Conservation (phyloP, 441 rosid genomes). For the Adansonia gregorii region DNA sequence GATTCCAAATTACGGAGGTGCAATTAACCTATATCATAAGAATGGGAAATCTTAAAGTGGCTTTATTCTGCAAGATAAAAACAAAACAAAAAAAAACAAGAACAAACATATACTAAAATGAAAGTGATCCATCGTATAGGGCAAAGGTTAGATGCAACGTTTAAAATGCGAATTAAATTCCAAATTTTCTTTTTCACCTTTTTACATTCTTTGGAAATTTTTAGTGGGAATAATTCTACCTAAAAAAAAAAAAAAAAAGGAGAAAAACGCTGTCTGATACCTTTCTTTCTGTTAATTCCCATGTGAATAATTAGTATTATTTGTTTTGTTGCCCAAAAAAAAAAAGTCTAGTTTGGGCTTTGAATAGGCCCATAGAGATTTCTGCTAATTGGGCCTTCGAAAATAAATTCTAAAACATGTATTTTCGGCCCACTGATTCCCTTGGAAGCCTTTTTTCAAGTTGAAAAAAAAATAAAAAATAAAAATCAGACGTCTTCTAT, state of each 20-base stretch:
- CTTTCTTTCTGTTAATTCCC: neutral
- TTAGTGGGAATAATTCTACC: too few relatives aligned
- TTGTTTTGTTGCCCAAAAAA: too few relatives aligned
- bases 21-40: neutral
- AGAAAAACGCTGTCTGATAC: too few relatives aligned
- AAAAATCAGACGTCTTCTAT: neutral
- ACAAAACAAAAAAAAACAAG: too few relatives aligned
- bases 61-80: neutral
- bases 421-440: neutral
- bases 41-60: neutral
- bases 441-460: neutral
- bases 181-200: neutral
- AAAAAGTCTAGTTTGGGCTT: neutral
- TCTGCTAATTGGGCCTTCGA: neutral
- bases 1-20: neutral
- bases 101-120: too few relatives aligned
- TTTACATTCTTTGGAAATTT: too few relatives aligned
- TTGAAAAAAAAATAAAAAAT: too few relatives aligned
- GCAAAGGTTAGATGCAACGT: neutral
- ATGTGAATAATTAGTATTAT: neutral
- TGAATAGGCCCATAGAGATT: neutral
- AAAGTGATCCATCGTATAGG: too few relatives aligned
- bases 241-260: too few relatives aligned
- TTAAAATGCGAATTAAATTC: neutral
- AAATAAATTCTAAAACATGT: neutral